Conservation (phyloP, 225 moss, liverwort and hornwort species). For the Asterella californica region DNA sequence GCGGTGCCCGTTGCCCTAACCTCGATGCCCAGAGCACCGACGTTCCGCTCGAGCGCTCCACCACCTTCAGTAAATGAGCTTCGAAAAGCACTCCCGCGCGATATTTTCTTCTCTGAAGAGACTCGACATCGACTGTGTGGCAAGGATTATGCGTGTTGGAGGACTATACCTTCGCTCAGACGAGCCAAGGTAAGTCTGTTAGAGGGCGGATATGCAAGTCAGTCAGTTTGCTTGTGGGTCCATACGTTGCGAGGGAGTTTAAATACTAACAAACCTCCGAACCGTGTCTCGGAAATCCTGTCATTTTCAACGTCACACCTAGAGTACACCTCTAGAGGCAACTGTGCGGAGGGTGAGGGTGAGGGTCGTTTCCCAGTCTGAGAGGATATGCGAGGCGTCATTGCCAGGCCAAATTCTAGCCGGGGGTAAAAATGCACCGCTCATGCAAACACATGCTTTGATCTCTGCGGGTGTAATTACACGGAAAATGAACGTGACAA, state of each 20-base stretch:
- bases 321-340: neutral
- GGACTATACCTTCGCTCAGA: too few species aligned
- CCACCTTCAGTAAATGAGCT: neutral
- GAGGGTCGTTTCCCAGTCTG: neutral
- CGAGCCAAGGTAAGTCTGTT: too few species aligned
- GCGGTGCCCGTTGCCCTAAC: slow-evolving; percentile 3
- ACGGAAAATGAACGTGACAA: slow-evolving; percentile 14
- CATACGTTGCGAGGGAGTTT: neutral
- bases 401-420: neutral
- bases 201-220: neutral
- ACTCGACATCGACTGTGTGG: neutral
- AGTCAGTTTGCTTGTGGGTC: neutral
- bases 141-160: too few species aligned
- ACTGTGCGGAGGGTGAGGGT: neutral
- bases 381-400: neutral
- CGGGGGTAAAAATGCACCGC: neutral
- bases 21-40: neutral
- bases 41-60: neutral
- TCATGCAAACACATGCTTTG: neutral
- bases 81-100: neutral
- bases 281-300: neutral
- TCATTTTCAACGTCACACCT: neutral
- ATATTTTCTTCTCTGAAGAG: neutral
- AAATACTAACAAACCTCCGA: neutral
- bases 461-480: slow-evolving; percentile 16